Conservation (phyloP, 129 eudicot genomes). For the Flaveria brownii region DNA sequence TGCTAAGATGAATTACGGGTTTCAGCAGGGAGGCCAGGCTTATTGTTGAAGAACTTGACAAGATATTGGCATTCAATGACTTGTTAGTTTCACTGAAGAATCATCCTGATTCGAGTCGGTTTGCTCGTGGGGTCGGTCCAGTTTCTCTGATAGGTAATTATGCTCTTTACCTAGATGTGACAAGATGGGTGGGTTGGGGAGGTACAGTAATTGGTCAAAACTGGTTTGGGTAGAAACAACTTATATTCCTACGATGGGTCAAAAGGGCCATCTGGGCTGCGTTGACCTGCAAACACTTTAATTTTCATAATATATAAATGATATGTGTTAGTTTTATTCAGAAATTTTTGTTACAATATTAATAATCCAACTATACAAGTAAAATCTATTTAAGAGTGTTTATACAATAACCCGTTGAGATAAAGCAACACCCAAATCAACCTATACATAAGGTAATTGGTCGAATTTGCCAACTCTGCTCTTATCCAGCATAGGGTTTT, state of each 20-base stretch:
- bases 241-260: neutral
- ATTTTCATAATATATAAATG: neutral
- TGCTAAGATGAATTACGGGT: conserved; percentile 15
- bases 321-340: conserved; percentile 10
- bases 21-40: conserved; percentile 55
- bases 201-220: neutral
- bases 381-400: neutral
- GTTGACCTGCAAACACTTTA: neutral
- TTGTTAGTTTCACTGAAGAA: conserved; percentile 62
- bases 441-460: conserved; percentile 2
- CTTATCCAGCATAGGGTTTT: neutral
- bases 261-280: neutral
- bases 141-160: conserved; percentile 64
- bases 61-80: conserved; percentile 69
- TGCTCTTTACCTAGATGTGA: conserved; percentile 22
- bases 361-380: neutral
- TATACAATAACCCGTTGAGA: conserved; percentile 2
- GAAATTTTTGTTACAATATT: neutral
- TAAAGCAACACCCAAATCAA: neutral
- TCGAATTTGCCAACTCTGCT: neutral
- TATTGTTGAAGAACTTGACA: conserved; percentile 76
- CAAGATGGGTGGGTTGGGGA: neutral
- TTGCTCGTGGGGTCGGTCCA: conserved; percentile 93
- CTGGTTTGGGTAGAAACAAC: neutral
- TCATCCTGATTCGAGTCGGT: conserved; percentile 79